Base-by-base conservation (phyloP, 129 eudicot species). In the Ambrosia artemisiifolia region DNA sequence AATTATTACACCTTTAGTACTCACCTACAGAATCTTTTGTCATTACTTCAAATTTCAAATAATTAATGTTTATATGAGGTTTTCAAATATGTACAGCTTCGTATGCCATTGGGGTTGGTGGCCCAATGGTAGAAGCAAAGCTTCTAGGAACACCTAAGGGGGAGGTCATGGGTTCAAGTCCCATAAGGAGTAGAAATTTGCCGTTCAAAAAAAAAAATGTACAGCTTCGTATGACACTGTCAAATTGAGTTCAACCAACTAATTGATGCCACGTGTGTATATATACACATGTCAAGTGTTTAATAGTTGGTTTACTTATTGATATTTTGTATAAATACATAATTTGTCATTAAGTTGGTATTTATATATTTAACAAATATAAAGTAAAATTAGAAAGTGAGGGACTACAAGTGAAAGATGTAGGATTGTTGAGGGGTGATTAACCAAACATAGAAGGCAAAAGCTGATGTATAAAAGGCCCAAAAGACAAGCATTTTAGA, bases 381-480 rank as follows among this genome's bases (percentile, higher is more conserved):
- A 54, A 54, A 75, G 4, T 18, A 56, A 66, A 55, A 44, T 28
- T 19, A 50, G 10, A 51, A 70, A 19, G n/a, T 18, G 2, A 62
- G 46, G 77, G 30, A 78, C 77, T 42, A 71, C 28, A 76, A 6
- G 16, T 42, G 24, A 5, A 78, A 53, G 28, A 13, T 3, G 14
- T 40, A n/a, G 66, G 50, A 63, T 63, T 70, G 20, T 28, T 60
- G 10, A 70, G 62, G 82, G 72, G 42, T 70, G 59, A 30, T 17
- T 50, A 40, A 2, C 6, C 32, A 51, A 63, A 48, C 57, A 35
- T 18, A 32, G 43, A 67, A 17, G 73, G 67, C 74, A 70, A 70
- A 78, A 70, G 82, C 81, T 78, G 82, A 76, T 78, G 76, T 72
- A 38, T 70, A 71, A 64, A 78, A 42, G 47, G 32, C 67, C 76